These are phyloP conservation scores for Bipolaris sorokiniana DNA, from an alignment of 2,329 filamentous ascomycete genomes.

Conservation along the genomic window DNA sequence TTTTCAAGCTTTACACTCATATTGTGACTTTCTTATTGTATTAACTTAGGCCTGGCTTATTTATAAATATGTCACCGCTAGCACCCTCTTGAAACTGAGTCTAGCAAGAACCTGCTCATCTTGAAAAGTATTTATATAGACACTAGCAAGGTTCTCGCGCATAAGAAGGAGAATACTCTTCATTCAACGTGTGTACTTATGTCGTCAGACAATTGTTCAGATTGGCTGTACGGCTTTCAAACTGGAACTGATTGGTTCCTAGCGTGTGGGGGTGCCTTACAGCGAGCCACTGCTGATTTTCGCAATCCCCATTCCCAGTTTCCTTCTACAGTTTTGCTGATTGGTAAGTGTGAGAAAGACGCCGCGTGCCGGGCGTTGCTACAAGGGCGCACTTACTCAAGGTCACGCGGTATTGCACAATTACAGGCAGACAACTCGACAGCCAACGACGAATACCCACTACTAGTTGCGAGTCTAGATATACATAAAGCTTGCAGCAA, in stretches of 20 bases:
- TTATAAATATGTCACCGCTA: slow-evolving; percentile 7
- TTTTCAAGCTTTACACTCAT: slow-evolving; percentile 8
- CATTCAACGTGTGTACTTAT: slow-evolving; percentile 6
- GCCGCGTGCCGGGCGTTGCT: slow-evolving; percentile 6
- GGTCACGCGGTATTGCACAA: slow-evolving; percentile 11
- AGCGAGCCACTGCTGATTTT: slow-evolving; percentile 6
- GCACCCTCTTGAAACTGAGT: neutral
- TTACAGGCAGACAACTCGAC: slow-evolving; percentile 4
- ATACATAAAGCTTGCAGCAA: slow-evolving; percentile 7
- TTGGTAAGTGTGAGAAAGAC: slow-evolving; percentile 9
- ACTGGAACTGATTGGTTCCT: slow-evolving; percentile 16
- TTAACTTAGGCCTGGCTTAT: neutral
- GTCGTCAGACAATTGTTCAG: neutral
- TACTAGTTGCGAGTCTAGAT: slow-evolving; percentile 15
- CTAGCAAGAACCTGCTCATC: no score
- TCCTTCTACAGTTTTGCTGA: slow-evolving; percentile 16
- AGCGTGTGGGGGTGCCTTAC: slow-evolving; percentile 2
- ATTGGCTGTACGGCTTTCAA: slow-evolving; percentile 20
- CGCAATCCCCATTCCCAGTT: slow-evolving; percentile 7
- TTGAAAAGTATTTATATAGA: slow-evolving; percentile 9
- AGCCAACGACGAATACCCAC: slow-evolving; percentile 6
- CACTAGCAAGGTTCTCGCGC: neutral
- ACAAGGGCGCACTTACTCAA: neutral
- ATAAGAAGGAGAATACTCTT: neutral
- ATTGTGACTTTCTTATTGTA: neutral